Conservation (phyloP, 306 rosid genomes). For the Fragaria nilgerrensis region DNA sequence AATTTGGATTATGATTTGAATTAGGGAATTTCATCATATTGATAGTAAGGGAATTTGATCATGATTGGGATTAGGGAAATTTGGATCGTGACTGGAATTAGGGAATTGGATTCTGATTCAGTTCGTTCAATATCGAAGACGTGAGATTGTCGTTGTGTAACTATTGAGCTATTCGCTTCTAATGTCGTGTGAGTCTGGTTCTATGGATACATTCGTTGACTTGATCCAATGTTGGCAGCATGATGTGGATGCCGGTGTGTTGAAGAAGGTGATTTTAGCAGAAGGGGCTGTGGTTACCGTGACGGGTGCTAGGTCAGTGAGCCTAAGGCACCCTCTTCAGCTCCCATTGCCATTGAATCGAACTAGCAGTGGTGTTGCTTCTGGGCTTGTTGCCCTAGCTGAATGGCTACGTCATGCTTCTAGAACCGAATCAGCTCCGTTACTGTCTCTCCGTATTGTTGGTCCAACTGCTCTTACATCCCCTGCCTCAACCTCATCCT, state of each 20-base stretch:
- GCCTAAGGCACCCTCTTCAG: constrained; percentile 82
- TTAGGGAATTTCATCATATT: background rate
- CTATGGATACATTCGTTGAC: background rate
- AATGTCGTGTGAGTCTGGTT: background rate
- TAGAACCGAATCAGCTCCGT: constrained; percentile 42
- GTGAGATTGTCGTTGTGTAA: background rate
- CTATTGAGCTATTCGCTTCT: background rate
- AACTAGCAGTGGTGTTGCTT: constrained; percentile 58
- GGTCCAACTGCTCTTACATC: constrained; percentile 83
- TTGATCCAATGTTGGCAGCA: constrained; percentile 52
- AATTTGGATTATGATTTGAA: background rate
- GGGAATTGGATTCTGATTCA: background rate
- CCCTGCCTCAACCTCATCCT: constrained; percentile 54
- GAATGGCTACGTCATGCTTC: constrained; percentile 71
- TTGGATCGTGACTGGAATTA: too few relatives aligned
- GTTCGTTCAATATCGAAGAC: background rate
- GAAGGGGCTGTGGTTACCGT: constrained; percentile 97
- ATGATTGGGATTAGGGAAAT: too few relatives aligned
- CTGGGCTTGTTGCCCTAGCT: constrained; percentile 72
- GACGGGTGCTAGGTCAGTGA: constrained; percentile 90
- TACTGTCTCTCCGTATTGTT: constrained; percentile 77
- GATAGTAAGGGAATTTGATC: too few relatives aligned
- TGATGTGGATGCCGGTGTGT: constrained; percentile 96
- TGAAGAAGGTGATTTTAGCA: constrained; percentile 86
- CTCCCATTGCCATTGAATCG: constrained; percentile 74